phyloP scores from a whole-genome alignment of 441 rosid genomes.

The Oxalis stricta region DNA sequence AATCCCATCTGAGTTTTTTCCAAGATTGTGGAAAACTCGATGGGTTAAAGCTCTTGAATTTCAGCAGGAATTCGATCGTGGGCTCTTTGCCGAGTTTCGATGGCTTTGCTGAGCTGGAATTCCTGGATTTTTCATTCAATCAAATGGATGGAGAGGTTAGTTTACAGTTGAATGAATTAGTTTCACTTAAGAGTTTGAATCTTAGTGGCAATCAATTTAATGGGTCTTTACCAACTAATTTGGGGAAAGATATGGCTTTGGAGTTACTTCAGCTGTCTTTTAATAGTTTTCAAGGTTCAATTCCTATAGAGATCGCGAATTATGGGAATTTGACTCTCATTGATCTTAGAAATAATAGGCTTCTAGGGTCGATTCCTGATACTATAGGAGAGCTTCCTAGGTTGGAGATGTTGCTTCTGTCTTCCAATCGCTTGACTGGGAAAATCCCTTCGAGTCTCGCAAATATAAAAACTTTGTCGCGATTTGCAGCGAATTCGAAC shows the following conservation, averaged over 20 bases:
- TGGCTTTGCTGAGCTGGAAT: constrained; percentile 33
- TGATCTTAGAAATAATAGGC: constrained; percentile 40
- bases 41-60: constrained; percentile 35
- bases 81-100: constrained; percentile 33
- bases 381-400: constrained; percentile 33
- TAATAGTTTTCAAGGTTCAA: constrained; percentile 22
- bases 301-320: constrained; percentile 30
- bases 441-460: constrained; percentile 32
- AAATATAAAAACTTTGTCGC: constrained; percentile 23
- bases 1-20: constrained; percentile 35
- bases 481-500: constrained; percentile 58
- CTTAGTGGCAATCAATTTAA: constrained; percentile 23
- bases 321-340: constrained; percentile 24
- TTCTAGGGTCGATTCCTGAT: constrained; percentile 35
- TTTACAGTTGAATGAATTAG: constrained; percentile 34
- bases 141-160: constrained; percentile 12
- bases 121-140: constrained; percentile 51
- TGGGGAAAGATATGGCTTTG: constrained; percentile 21
- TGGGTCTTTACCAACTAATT: constrained; percentile 31
- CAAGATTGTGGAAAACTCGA: constrained; percentile 23
- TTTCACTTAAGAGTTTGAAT: constrained; percentile 29
- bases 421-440: constrained; percentile 31
- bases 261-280: constrained; percentile 33
- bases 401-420: constrained; percentile 35
- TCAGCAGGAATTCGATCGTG: constrained; percentile 28